A percentile compares a stretch with the other conserved stretches of the same genome.
Conservation (phyloP, 495 filamentous ascomycete genomes). For the Parathielavia hyrcaniae region DNA sequence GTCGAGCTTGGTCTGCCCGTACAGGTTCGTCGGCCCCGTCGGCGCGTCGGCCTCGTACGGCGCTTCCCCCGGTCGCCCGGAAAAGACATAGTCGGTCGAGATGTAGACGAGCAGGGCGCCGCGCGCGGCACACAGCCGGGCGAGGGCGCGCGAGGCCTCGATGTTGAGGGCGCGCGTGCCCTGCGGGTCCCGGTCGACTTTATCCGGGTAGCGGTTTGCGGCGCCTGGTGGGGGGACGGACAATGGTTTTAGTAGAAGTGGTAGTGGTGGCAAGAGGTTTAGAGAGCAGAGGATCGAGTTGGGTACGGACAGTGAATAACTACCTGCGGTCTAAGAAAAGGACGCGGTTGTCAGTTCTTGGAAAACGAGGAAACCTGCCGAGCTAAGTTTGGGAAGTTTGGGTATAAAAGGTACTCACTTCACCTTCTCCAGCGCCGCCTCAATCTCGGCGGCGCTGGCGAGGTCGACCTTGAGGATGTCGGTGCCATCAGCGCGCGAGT, state of each 20-base stretch:
- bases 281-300: not conserved
- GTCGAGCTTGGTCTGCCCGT: constrained; percentile 81
- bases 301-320: constrained; percentile 70
- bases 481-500: constrained; percentile 63
- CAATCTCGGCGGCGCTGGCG: constrained; percentile 54
- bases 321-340: constrained; percentile 67
- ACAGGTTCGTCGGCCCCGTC: constrained; percentile 71
- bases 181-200: constrained; percentile 71
- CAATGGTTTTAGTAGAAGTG: not conserved
- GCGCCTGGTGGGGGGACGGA: constrained; percentile 43
- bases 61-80: constrained; percentile 73
- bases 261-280: not conserved
- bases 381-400: too few species aligned
- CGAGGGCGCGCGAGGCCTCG: constrained; percentile 59
- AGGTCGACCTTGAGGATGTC: constrained; percentile 73
- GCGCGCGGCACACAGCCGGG: constrained; percentile 55
- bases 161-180: constrained; percentile 72
- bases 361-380: not conserved
- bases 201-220: constrained; percentile 85
- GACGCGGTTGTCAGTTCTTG: constrained; percentile 2
- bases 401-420: constrained; percentile 45
- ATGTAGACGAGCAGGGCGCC: constrained; percentile 80
- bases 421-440: constrained; percentile 53
- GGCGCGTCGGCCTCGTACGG: constrained; percentile 65
- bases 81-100: constrained; percentile 92